phyloP scores from a whole-genome alignment of 2,329 filamentous ascomycete genomes.

The Thelonectria blattea region DNA sequence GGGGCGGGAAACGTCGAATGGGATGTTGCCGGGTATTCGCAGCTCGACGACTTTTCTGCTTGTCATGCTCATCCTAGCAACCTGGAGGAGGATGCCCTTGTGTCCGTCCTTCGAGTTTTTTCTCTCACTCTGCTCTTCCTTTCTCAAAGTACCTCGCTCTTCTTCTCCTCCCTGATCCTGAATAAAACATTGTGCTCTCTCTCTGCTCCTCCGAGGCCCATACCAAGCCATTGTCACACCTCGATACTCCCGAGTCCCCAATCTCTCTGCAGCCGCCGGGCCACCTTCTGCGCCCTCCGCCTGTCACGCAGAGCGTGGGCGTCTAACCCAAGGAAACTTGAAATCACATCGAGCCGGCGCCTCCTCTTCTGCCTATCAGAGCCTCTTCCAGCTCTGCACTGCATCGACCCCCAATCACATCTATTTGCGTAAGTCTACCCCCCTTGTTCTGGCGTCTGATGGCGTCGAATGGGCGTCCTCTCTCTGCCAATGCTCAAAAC shows the following conservation, averaged over 20 bases:
- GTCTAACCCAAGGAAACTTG: constrained; percentile 31
- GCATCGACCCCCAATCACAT: not conserved
- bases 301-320: constrained; percentile 31
- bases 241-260: not conserved
- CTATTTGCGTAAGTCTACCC: constrained; percentile 37
- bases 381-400: constrained; percentile 6
- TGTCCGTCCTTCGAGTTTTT: not conserved
- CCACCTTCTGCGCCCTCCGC: constrained; percentile 20
- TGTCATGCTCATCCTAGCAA: not conserved
- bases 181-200: too few species aligned
- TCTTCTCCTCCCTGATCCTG: not conserved
- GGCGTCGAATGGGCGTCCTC: constrained; percentile 41
- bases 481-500: constrained; percentile 55
- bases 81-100: not conserved
- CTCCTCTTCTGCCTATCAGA: constrained; percentile 39
- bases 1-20: constrained; percentile 14
- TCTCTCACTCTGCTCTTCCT: constrained; percentile 6
- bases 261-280: constrained; percentile 24
- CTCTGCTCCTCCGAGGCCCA: not conserved
- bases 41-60: constrained; percentile 2
- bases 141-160: not conserved
- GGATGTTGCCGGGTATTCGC: constrained; percentile 18
- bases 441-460: constrained; percentile 42
- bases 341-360: constrained; percentile 33
- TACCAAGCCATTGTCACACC: not conserved